Evolutionary conservation across 768 basidiomycete species (phyloP), one percentile per base, ranked within the genome.

Genomic region (Boletus coccyginus): DNA sequence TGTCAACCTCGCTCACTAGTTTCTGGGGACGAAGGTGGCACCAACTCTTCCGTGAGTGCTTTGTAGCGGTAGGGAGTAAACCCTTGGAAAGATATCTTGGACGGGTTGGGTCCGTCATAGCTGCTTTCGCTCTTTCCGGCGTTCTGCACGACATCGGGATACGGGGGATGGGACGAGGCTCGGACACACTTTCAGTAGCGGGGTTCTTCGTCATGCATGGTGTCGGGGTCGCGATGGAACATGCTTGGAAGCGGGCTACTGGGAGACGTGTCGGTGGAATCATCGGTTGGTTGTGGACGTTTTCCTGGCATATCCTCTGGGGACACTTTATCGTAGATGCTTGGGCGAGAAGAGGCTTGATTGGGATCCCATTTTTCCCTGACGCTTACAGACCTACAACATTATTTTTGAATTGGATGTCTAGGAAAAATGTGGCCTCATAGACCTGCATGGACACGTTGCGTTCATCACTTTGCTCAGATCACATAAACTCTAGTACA

Each of bases 11-110:
- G 5, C 69, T 90, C n/a, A 66, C 73, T 38, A 78, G 83, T 24
- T 81, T 86, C 54, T 90, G 88, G 88, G 74, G 78, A 5, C 66
- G 58, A 53, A 71, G 79, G 19, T 90, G 88, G 88, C 88, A 90
- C 60, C 86, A 88, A 61, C 57, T 83, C 7, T 85, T 87, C 63
- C 78, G 86, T 11, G 78, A 83, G 43, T 62, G 68, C 38, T 88
- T 89, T 61, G 68, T 86, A 41, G 68, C 66, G 12, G 57, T 82
- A n/a, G 87, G 85, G 13, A 73, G 73, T 11, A 72, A 71, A 33
- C 81, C 82, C 0, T 49, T 81, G 27, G 65, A 66, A 31, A 62
- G 62, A 50, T 57, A 81, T 6, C 62, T 81, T 29, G 85, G 87
- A 21, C 77, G 78, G n/a, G 53, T 64, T 3, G 84, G 82, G 6